A percentile compares a stretch with the other conserved stretches of the same genome.
phyloP scores from a whole-genome alignment of 2,329 filamentous ascomycete genomes.

The Chaetomiaceae sp. region DNA sequence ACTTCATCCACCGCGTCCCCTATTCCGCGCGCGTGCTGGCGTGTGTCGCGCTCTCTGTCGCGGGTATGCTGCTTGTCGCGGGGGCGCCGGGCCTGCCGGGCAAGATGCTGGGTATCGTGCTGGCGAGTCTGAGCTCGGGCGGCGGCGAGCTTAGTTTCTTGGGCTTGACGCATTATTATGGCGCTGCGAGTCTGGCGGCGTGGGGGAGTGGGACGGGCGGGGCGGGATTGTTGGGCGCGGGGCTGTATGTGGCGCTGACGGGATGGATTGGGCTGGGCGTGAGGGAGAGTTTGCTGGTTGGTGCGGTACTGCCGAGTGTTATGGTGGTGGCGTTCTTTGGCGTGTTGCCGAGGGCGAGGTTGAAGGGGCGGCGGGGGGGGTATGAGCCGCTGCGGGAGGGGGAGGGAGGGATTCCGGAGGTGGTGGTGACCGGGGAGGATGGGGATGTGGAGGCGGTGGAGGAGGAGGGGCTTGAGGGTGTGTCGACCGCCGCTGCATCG shows the following conservation, averaged over 20 bases:
- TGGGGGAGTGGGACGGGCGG: slow-evolving; percentile 93
- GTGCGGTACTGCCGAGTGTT: slow-evolving; percentile 69
- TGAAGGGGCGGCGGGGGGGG: slow-evolving; percentile 42
- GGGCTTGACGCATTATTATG: slow-evolving; percentile 88
- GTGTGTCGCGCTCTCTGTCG: slow-evolving; percentile 69
- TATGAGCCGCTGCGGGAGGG: slow-evolving; percentile 33
- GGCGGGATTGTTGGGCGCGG: slow-evolving; percentile 79
- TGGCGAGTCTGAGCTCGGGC: slow-evolving; percentile 74
- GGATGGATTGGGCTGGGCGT: slow-evolving; percentile 72
- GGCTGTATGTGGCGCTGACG: slow-evolving; percentile 80
- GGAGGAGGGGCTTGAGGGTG: slow-evolving; percentile 28
- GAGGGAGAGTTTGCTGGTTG: slow-evolving; percentile 65
- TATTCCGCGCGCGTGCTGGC: slow-evolving; percentile 69
- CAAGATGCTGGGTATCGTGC: slow-evolving; percentile 75
- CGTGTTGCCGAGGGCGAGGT: slow-evolving; percentile 63
- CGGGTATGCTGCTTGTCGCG: slow-evolving; percentile 84
- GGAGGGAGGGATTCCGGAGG: slow-evolving; percentile 28
- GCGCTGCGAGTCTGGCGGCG: slow-evolving; percentile 74
- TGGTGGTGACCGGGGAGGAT: slow-evolving; percentile 31
- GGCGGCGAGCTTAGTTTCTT: slow-evolving; percentile 88
- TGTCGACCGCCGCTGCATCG: slow-evolving; percentile 37
- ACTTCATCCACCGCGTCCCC: slow-evolving; percentile 84
- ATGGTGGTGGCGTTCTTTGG: slow-evolving; percentile 86
- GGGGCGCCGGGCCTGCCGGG: slow-evolving; percentile 66
- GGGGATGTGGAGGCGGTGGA: slow-evolving; percentile 30